Evolutionary conservation across 495 filamentous ascomycete species (phyloP), one percentile per base, ranked within the genome.

Genomic region (Haplographium delicatum): DNA sequence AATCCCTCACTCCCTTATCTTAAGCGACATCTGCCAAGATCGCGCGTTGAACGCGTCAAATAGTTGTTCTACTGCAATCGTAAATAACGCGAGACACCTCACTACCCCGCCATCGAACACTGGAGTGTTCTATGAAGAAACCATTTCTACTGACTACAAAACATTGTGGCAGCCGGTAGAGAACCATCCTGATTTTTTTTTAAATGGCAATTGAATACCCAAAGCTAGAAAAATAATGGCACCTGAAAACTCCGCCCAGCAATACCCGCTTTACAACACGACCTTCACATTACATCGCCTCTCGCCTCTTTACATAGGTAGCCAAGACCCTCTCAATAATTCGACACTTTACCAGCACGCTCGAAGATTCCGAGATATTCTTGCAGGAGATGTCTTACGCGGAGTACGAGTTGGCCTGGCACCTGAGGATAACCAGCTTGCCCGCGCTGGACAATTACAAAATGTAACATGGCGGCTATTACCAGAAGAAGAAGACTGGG

Each of bases 261-360:
- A 35, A 33, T 66, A 69, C 47, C 68, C 68, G 8, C 67, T 82
- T 25, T 73, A 79, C 46, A 74, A 77, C 43, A 74, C 73, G 1
- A 78, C 74, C 7, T 82, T 75, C 68, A 74, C 71, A 7, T 54
- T 75, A n/a, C 68, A 81, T 56, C 73, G 75, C 30, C 66, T 82
- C 31, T 79, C 78, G 1, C 76, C 76, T 13, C 69, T 82, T 22
- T 67, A 76, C 57, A 68, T 70, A 39, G 68, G 68, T 51, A 31
- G 4, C 20, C 58, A 65, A 18, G 48, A 66, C 4, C 68, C 74
- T 13, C 50, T 63, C 44, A 24, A 50, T 45, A 51, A 58, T 25
- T 11, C 38, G 4, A 45, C 43, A 16, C 60, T 80, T 5, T 68
- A 67, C 33, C 66, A 67, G 16, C 74, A 81, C 55, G 71, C 76